Evolutionary conservation across 75 land plant genomes (phyloP).

Genomic region (Selaginella tamariscina): DNA sequence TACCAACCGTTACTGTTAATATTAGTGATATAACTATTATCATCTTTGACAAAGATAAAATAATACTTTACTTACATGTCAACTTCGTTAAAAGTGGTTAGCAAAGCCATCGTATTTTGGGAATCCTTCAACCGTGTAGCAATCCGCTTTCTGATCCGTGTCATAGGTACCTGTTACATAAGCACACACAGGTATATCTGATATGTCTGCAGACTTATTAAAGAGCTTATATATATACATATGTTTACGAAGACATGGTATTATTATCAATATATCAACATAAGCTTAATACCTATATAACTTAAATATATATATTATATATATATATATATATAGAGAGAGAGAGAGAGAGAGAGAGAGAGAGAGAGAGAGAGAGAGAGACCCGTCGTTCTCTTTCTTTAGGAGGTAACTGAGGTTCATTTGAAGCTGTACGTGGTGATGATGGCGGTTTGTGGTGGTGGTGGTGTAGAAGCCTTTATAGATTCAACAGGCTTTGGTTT

Average conservation of each 20-base stretch:
- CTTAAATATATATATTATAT: no score
- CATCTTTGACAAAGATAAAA: neutral
- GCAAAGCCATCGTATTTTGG: conserved; percentile 90
- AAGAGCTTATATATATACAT: conserved; percentile 20
- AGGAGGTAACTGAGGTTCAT: conserved; percentile 81
- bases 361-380: no score
- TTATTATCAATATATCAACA: no score
- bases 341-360: no score
- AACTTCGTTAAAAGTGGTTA: conserved; percentile 95
- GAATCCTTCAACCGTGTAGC: conserved; percentile 93
- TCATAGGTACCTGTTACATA: conserved; percentile 39
- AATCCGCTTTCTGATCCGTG: conserved; percentile 86
- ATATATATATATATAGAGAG: no score
- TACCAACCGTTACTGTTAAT: no score
- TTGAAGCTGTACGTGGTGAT: conserved; percentile 20
- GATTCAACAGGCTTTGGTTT: conserved; percentile 19
- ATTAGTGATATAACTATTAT: neutral
- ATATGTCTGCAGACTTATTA: neutral
- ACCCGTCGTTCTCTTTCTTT: conserved; percentile 95
- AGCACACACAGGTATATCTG: neutral
- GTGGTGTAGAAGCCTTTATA: conserved; percentile 33
- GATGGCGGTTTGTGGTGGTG: conserved; percentile 10
- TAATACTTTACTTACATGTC: conserved; percentile 57
- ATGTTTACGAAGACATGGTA: no score
- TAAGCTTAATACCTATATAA: no score